phyloP scores from a whole-genome alignment of 2,329 filamentous ascomycete species.

The Scedosporium boydii region DNA sequence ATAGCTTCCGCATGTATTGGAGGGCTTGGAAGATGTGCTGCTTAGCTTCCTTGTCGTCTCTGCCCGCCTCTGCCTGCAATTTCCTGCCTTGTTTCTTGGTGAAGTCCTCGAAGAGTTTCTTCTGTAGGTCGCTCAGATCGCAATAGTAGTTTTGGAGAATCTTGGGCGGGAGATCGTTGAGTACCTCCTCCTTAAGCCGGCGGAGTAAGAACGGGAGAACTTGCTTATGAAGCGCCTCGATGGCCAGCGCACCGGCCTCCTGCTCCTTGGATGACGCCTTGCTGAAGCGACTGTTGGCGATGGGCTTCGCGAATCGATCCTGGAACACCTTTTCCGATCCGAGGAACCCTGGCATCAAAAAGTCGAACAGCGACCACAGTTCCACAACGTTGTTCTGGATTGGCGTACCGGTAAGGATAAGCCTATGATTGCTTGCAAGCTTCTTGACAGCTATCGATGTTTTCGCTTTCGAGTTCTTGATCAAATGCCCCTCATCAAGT shows the following conservation, averaged over 20 bases:
- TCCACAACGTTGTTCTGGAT: constrained; percentile 98
- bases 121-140: constrained; percentile 89
- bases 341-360: constrained; percentile 96
- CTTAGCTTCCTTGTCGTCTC: constrained; percentile 85
- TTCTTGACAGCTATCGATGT: constrained; percentile 88
- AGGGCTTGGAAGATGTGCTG: constrained; percentile 98
- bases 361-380: constrained; percentile 96
- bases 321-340: constrained; percentile 93
- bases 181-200: constrained; percentile 92
- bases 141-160: constrained; percentile 99
- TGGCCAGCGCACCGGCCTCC: constrained; percentile 88
- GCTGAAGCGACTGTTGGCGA: constrained; percentile 86
- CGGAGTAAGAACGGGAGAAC: constrained; percentile 93
- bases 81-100: constrained; percentile 87
- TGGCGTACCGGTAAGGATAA: constrained; percentile 93
- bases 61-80: constrained; percentile 72
- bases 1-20: constrained; percentile 99
- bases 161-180: constrained; percentile 94
- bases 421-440: constrained; percentile 80
- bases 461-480: constrained; percentile 98
- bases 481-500: constrained; percentile 92
- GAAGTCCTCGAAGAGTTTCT: constrained; percentile 94
- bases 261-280: constrained; percentile 98
- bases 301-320: constrained; percentile 89
- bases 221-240: constrained; percentile 97